Conservation (phyloP, 306 rosid species). For the Acacia acuminata region DNA sequence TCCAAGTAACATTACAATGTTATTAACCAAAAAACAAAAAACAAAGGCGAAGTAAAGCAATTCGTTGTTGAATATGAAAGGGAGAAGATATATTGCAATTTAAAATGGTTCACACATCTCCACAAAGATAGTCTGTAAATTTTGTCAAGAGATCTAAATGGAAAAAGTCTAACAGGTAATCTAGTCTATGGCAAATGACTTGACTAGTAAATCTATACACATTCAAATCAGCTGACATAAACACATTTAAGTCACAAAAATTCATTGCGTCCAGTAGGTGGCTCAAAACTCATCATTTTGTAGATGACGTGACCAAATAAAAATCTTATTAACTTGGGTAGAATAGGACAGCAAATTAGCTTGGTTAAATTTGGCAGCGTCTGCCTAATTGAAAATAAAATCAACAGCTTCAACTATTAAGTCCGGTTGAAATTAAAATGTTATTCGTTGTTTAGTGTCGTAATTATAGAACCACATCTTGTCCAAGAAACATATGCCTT, state of each 20-base stretch:
- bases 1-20: slow-evolving; percentile 21
- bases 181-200: slow-evolving; percentile 12
- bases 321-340: neutral
- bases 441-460: neutral
- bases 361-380: neutral
- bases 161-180: neutral
- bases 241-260: slow-evolving; percentile 11
- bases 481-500: slow-evolving; percentile 11
- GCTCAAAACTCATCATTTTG: neutral
- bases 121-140: neutral
- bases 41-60: slow-evolving; percentile 6
- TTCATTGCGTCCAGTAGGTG: slow-evolving; percentile 10
- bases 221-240: slow-evolving; percentile 10
- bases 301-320: neutral
- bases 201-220: slow-evolving; percentile 14
- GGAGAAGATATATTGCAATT: slow-evolving; percentile 17
- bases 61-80: slow-evolving; percentile 16
- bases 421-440: neutral
- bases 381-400: slow-evolving; percentile 18
- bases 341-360: slow-evolving; percentile 24
- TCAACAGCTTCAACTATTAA: neutral
- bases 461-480: slow-evolving; percentile 19
- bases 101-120: neutral
- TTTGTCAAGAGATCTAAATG: slow-evolving; percentile 19
- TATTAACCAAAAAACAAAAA: neutral